Base-by-base conservation (phyloP, 805 yeast species). In the Hanseniaspora valbyensis region DNA sequence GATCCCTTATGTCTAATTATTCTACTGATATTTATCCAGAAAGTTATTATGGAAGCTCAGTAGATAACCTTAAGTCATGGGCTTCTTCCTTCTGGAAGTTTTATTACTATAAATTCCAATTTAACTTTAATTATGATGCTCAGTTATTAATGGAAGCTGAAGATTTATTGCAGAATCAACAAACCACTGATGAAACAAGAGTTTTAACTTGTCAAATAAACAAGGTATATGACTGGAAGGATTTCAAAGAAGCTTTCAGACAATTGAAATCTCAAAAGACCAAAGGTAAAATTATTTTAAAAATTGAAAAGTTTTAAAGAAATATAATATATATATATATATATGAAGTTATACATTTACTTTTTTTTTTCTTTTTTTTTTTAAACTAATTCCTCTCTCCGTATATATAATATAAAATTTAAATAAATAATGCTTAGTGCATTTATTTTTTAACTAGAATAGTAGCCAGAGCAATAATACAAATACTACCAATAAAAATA, bases 281-380 rank as follows among this genome's bases (percentile, higher is more conserved):
- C 7, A 75, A 72, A 51, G 95, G 95, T 33, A 86, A 85, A 62
- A 67, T 86, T 44, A 74, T 86, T n/a, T 52, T 71, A 41, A 59
- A 70, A 38, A 67, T 68, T n/a, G 75, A 71, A 50, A 60, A 61
- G 28, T 71, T 71, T 53, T 71, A 56, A n/a, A n/a, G n/a, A 57
- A 30, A 22, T 10, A 24, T 13, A 26, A 26, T 16, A 24, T 24
- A 41, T 50, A 12, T 46, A 37, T 54, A 33, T 52, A 28, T 24
- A 33, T 32, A 32, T 32, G 18, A 22, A 16, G 5, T 25, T 28
- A n/a, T 16, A 29, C 4, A 16, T 24, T 29, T 26, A 16, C 8
- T 56, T 55, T 62, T 56, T 62, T 63, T 63, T n/a, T n/a, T n/a
- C n/a, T n/a, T n/a, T n/a, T n/a, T n/a, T n/a, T n/a, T n/a, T n/a